phyloP scores from a whole-genome alignment of 108 stramenopile species.

The Tribonema minus region DNA sequence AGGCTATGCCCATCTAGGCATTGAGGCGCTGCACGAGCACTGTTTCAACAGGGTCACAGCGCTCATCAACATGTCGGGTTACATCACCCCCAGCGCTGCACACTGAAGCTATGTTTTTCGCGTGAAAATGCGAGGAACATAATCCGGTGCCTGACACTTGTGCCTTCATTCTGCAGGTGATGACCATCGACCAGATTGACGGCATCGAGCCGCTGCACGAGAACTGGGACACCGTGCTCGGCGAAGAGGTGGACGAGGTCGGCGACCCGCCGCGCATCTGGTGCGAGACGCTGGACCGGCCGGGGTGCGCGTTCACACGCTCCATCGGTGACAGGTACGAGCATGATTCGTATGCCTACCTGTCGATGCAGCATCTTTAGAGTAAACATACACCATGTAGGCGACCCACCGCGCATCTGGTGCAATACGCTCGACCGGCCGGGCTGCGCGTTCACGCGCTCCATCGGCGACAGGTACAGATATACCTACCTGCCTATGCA shows the following conservation, averaged over 20 bases:
- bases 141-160: no score
- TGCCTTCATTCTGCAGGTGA: no score
- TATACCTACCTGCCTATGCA: no score
- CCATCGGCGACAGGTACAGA: not conserved
- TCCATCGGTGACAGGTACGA: not conserved
- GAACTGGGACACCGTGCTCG: slow-evolving; percentile 71
- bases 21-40: no score
- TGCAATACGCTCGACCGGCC: slow-evolving; percentile 67
- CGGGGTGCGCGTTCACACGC: slow-evolving; percentile 91
- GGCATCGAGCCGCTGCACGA: slow-evolving; percentile 78
- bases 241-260: slow-evolving; percentile 77
- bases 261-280: slow-evolving; percentile 91
- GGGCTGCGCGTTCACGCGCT: slow-evolving; percentile 87
- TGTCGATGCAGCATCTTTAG: slow-evolving; percentile 73
- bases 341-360: no score
- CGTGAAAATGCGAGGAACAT: no score
- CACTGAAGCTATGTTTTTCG: no score
- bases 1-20: no score
- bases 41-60: no score
- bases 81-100: no score
- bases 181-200: slow-evolving; percentile 89
- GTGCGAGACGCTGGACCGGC: slow-evolving; percentile 67
- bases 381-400: slow-evolving; percentile 76
- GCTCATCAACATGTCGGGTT: no score
- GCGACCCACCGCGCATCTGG: slow-evolving; percentile 90